Percentiles rank a stretch among this genome's conserved stretches.
These are phyloP conservation scores for Aquilaria yunnanensis DNA, from an alignment of 345 rosid species.

Conservation along the genomic window DNA sequence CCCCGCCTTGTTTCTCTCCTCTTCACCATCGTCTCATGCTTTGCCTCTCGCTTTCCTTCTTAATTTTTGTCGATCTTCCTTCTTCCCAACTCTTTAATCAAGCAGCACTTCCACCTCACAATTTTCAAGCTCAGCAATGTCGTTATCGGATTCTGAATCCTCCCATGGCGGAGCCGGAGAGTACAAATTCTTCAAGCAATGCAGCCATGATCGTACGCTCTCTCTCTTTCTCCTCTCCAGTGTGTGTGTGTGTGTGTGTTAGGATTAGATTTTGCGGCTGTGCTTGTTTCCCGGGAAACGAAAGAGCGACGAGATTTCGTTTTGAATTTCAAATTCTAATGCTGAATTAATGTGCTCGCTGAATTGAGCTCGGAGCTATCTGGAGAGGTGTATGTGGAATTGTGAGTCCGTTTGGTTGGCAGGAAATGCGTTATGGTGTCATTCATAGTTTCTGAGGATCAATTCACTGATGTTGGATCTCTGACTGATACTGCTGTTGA, in stretches of 20 bases:
- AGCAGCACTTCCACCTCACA: no score
- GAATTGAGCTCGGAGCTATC: background rate
- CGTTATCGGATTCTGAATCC: constrained; percentile 65
- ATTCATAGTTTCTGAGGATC: background rate
- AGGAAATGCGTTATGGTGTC: background rate
- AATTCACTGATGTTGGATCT: background rate
- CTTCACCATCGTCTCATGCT: background rate
- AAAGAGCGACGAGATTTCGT: background rate
- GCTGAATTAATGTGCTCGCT: no score
- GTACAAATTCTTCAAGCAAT: constrained; percentile 68
- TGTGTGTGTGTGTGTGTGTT: background rate
- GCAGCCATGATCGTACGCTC: constrained; percentile 70
- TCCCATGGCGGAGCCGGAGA: constrained; percentile 39
- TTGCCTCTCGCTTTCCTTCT: background rate
- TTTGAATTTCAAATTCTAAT: background rate
- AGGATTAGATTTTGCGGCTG: background rate
- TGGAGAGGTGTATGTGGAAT: background rate
- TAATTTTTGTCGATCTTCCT: background rate
- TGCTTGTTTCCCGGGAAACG: background rate
- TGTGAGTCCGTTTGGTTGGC: background rate
- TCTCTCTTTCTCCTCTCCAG: background rate
- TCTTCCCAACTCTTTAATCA: background rate
- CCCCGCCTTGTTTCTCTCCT: constrained; percentile 19
- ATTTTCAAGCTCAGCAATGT: constrained; percentile 28
- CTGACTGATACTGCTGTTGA: background rate